Conservation (phyloP, 768 basidiomycete species). For the Collybia sordida region DNA sequence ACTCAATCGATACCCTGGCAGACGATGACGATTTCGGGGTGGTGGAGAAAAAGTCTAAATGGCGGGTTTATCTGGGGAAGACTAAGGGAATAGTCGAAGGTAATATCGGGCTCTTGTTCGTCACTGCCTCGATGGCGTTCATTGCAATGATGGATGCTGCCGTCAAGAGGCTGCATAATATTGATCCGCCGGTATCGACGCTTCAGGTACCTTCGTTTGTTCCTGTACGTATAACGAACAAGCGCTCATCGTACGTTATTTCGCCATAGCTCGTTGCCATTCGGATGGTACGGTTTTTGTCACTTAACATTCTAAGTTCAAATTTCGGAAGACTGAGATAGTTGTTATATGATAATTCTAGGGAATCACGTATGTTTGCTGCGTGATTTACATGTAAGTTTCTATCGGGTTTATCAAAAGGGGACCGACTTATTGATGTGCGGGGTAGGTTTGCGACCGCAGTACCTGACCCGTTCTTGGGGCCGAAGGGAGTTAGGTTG, state of each 20-base stretch:
- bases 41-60: constrained; percentile 1
- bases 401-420: too few species aligned
- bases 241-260: constrained; percentile 27
- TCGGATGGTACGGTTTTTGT: constrained; percentile 17
- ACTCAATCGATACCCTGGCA: too few species aligned
- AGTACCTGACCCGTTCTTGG: constrained; percentile 56
- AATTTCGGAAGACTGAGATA: not conserved
- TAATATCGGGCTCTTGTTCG: not conserved
- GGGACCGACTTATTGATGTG: not conserved
- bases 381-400: constrained; percentile 47
- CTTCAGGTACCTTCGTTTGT: constrained; percentile 16
- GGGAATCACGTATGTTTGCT: constrained; percentile 37
- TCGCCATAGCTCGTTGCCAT: constrained; percentile 19
- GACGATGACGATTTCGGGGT: constrained; percentile 2
- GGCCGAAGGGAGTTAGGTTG: constrained; percentile 65
- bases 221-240: constrained; percentile 26
- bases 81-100: not conserved
- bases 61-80: not conserved
- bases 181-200: constrained; percentile 21
- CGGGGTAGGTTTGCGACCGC: constrained; percentile 32
- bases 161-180: constrained; percentile 21
- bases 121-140: constrained; percentile 19
- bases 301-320: not conserved
- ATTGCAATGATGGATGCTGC: constrained; percentile 19
- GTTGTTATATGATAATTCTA: not conserved